Conservation (phyloP, 208 protist species). For the Crithidia brevicula region DNA sequence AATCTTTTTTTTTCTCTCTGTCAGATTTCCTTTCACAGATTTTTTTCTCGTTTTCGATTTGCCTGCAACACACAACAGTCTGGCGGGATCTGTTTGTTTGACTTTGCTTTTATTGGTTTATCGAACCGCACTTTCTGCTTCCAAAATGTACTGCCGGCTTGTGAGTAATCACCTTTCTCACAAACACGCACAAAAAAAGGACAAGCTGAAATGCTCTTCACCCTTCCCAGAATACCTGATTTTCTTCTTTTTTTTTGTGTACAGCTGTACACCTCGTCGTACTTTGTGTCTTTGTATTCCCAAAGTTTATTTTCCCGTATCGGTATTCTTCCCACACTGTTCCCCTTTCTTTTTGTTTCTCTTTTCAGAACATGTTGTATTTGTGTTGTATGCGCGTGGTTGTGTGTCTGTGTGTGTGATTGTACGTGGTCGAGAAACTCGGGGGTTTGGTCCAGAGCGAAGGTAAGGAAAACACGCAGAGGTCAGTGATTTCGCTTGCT, state of each 20-base stretch:
- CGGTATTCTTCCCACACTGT: background rate
- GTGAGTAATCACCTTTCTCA: background rate
- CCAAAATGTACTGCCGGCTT: slow-evolving; percentile 17
- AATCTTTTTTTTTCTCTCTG: slow-evolving; percentile 8
- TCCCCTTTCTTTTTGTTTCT: background rate
- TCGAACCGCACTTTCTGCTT: slow-evolving; percentile 14
- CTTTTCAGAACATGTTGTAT: background rate
- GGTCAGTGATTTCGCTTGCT: no score
- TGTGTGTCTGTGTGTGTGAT: no score
- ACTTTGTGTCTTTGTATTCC: background rate
- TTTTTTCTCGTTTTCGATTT: background rate
- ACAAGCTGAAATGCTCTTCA: no score
- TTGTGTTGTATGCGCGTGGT: background rate
- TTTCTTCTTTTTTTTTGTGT: slow-evolving; percentile 5
- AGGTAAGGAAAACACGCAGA: no score
- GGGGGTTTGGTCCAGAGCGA: no score
- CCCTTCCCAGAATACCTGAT: background rate
- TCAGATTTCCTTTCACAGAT: background rate
- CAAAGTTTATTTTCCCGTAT: background rate
- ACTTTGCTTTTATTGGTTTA: slow-evolving; percentile 17
- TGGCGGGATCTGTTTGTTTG: background rate
- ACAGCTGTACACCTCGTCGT: no score
- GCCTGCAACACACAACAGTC: no score
- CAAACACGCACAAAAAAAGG: background rate
- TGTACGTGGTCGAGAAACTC: no score